These are phyloP conservation scores for Mycena vulgaris DNA, from an alignment of 768 basidiomycete genomes.

Conservation along the genomic window DNA sequence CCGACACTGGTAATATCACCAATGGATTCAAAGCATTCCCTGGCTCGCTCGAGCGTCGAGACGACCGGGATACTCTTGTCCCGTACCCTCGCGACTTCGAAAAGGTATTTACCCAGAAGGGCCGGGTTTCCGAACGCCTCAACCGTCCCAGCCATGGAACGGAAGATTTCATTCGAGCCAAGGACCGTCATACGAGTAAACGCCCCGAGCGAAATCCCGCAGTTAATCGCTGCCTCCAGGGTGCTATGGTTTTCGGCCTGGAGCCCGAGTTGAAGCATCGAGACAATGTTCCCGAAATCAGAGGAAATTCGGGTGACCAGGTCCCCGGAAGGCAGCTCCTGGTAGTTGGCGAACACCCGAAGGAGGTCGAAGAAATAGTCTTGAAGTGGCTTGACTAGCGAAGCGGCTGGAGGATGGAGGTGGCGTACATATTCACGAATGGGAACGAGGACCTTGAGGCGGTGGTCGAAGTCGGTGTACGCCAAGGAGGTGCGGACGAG, in stretches of 20 bases:
- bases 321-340: background rate
- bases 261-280: background rate
- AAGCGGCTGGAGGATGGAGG: background rate
- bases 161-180: background rate
- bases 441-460: background rate
- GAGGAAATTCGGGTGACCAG: background rate
- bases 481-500: conserved; percentile 8
- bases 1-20: background rate
- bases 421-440: conserved; percentile 4
- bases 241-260: background rate
- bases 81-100: background rate
- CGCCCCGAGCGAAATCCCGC: background rate
- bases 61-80: background rate
- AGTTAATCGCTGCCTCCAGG: background rate
- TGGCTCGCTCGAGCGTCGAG: background rate
- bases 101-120: background rate
- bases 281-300: background rate
- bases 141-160: background rate
- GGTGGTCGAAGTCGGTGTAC: conserved; percentile 2
- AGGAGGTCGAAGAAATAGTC: background rate
- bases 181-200: background rate
- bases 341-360: background rate
- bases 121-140: background rate
- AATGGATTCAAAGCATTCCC: background rate
- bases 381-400: background rate